Percentiles rank a stretch among this genome's conserved stretches.
Conservation (phyloP, 305 asterid genomes). For the Striga hermonthica region DNA sequence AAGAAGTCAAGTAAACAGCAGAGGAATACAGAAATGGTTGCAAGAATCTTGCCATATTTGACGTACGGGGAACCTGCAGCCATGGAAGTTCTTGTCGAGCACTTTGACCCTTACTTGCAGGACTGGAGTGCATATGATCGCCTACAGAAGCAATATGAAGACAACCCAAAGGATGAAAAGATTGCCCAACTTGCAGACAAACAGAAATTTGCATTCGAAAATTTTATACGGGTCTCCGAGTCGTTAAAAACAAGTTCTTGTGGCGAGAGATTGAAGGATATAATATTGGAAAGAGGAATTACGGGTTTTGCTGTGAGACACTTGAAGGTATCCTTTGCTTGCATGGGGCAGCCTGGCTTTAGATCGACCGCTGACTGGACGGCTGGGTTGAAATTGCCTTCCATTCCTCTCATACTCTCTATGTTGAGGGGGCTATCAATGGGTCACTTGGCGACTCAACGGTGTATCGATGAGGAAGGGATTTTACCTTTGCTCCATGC, state of each 20-base stretch:
- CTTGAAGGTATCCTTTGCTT: conserved; percentile 75
- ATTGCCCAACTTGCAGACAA: conserved; percentile 67
- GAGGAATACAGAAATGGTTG: conserved; percentile 99
- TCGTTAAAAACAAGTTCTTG: conserved; percentile 95
- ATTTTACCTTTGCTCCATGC: conserved; percentile 88
- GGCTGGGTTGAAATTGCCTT: conserved; percentile 72
- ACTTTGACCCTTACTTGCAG: conserved; percentile 87
- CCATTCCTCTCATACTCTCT: conserved; percentile 88
- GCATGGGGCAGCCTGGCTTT: conserved; percentile 72
- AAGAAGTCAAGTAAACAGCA: conserved; percentile 91
- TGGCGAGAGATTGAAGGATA: conserved; percentile 97
- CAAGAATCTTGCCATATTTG: conserved; percentile 97
- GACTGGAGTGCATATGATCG: conserved; percentile 85
- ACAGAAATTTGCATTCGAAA: conserved; percentile 91
- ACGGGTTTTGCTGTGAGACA: conserved; percentile 77
- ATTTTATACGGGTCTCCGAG: conserved; percentile 95
- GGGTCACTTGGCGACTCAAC: conserved; percentile 95
- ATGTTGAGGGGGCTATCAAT: conserved; percentile 93
- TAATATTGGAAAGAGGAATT: conserved; percentile 90
- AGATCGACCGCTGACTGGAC: conserved; percentile 75
- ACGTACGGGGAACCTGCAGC: conserved; percentile 98
- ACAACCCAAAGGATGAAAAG: conserved; percentile 73
- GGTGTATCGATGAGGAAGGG: conserved; percentile 81
- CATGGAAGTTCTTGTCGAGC: conserved; percentile 95
- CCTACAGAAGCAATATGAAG: conserved; percentile 69